Percentiles rank a stretch among this genome's conserved stretches.
Conservation (phyloP, 257 asterid species). For the Forsythia viridissima region DNA sequence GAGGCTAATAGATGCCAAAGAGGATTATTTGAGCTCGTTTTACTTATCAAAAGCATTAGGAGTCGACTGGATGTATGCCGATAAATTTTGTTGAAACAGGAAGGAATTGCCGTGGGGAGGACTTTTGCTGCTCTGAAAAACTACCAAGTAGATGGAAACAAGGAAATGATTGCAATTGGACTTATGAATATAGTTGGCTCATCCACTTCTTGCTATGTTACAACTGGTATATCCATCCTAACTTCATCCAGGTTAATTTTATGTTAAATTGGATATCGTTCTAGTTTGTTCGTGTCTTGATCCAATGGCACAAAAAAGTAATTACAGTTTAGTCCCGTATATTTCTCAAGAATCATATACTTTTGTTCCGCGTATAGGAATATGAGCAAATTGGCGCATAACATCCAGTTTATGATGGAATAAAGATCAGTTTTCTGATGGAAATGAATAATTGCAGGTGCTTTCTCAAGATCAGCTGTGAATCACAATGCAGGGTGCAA, state of each 20-base stretch:
- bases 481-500: constrained; percentile 92
- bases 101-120: constrained; percentile 94
- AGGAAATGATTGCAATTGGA: constrained; percentile 93
- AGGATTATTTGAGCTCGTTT: no score
- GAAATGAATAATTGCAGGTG: constrained; percentile 39
- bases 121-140: constrained; percentile 90
- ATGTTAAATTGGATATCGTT: no score
- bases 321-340: no score
- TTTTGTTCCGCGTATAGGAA: no score
- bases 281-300: no score
- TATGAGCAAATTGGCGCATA: no score
- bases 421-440: no score
- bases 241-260: background rate
- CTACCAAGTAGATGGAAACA: constrained; percentile 92
- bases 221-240: constrained; percentile 50
- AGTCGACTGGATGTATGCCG: background rate
- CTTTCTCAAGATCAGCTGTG: constrained; percentile 93
- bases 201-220: constrained; percentile 82
- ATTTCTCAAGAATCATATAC: no score
- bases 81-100: constrained; percentile 39
- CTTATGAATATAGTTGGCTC: constrained; percentile 85
- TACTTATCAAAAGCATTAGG: background rate
- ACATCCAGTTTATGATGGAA: no score
- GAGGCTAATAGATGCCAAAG: no score
- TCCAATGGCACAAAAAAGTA: no score